Conservation (phyloP, 805 yeast genomes). For the Saccharomycopsis capsularis region DNA sequence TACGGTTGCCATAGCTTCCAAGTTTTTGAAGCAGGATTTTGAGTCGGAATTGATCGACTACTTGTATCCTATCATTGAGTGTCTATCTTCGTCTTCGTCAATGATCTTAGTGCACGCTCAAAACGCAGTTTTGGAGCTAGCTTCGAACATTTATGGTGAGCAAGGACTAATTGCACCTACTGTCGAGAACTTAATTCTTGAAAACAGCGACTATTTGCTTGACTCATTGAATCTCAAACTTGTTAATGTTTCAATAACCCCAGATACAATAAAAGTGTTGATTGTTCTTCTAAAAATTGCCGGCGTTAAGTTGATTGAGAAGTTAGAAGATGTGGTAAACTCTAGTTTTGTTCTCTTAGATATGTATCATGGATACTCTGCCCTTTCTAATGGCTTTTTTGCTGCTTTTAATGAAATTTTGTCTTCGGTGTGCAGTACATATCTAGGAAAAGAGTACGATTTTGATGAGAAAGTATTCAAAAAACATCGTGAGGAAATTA, state of each 20-base stretch:
- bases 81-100: conserved; percentile 51
- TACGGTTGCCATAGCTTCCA: conserved; percentile 33
- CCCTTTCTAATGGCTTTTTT: conserved; percentile 67
- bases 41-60: conserved; percentile 58
- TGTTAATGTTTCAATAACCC: conserved; percentile 64
- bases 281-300: conserved; percentile 63
- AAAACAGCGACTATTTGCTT: conserved; percentile 72
- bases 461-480: conserved; percentile 22
- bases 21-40: conserved; percentile 34
- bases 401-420: conserved; percentile 58
- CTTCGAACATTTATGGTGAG: conserved; percentile 40
- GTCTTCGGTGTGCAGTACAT: conserved; percentile 37
- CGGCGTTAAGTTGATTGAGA: conserved; percentile 57
- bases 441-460: conserved; percentile 28
- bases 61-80: conserved; percentile 66
- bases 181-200: conserved; percentile 46
- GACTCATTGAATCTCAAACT: conserved; percentile 70
- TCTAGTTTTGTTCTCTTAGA: conserved; percentile 75
- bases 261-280: conserved; percentile 64
- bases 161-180: too few species aligned
- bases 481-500: conserved; percentile 24
- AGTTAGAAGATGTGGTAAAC: conserved; percentile 64
- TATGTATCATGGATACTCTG: conserved; percentile 74
- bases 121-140: conserved; percentile 43
- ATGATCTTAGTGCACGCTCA: conserved; percentile 46